phyloP scores from a whole-genome alignment of 352 stramenopile genomes.

The Pythium insidiosum region DNA sequence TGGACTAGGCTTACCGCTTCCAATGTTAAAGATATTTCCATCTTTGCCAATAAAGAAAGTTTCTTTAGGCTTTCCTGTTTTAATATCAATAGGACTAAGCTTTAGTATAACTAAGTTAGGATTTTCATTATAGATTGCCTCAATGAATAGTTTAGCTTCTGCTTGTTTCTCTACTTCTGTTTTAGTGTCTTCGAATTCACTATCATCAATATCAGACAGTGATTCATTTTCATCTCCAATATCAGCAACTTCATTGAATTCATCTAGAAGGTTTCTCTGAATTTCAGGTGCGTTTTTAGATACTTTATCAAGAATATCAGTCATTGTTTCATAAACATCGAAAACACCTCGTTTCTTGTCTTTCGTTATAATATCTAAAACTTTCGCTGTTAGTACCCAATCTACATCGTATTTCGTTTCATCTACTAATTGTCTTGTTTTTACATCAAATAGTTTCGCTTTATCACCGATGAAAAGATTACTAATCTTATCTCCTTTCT shows the following conservation, averaged over 20 bases:
- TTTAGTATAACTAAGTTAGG: neutral
- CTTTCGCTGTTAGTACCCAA: no score
- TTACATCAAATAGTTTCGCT: constrained; percentile 3
- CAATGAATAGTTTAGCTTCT: neutral
- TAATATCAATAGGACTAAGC: neutral
- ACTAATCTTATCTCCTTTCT: no score
- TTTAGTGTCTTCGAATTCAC: no score
- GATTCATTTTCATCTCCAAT: constrained; percentile 3
- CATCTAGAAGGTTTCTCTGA: no score
- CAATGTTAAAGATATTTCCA: neutral
- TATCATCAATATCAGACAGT: neutral
- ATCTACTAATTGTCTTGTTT: constrained; percentile 3
- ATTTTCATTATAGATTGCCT: neutral
- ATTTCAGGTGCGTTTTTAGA: no score
- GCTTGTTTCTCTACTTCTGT: neutral
- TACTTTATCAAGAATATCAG: no score
- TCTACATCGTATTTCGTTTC: no score
- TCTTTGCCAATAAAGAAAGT: neutral
- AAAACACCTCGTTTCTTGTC: no score
- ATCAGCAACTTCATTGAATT: neutral
- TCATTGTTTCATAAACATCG: no score
- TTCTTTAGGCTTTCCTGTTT: neutral
- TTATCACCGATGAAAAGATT: no score
- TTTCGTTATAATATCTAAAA: no score
- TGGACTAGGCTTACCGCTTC: neutral